Conservation (phyloP, 139 green algal species). For the Chlamydomonas sp. region DNA sequence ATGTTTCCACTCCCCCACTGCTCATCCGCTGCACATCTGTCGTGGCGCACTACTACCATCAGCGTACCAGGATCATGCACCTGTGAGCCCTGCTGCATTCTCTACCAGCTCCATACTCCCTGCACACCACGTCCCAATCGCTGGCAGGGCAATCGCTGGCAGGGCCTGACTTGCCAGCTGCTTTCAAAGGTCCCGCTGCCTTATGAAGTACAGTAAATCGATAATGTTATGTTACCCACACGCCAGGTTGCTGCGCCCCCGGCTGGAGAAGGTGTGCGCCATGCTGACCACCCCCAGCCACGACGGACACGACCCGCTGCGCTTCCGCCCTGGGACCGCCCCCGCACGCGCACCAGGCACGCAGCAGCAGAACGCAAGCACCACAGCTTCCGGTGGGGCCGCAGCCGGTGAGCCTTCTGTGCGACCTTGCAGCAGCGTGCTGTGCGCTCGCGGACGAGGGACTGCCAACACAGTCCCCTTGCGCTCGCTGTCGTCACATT, state of each 20-base stretch:
- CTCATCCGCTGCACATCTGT: neutral
- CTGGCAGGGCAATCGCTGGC: neutral
- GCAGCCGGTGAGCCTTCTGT: neutral
- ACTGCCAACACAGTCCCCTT: neutral
- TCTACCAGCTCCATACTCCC: neutral
- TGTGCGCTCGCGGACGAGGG: neutral
- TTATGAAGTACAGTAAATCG: too few species aligned
- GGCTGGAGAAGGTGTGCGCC: conserved; percentile 11
- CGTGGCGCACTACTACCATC: neutral
- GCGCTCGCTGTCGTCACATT: neutral
- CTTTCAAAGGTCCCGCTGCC: too few species aligned
- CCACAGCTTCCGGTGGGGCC: too few species aligned
- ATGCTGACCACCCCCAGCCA: neutral
- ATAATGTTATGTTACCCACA: too few species aligned
- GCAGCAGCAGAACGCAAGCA: too few species aligned
- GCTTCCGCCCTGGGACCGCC: too few species aligned
- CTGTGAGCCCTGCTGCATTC: neutral
- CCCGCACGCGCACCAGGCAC: too few species aligned
- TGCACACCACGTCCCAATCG: neutral
- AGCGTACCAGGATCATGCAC: neutral
- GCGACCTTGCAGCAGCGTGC: neutral
- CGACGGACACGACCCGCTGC: neutral
- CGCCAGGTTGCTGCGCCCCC: conserved; percentile 4
- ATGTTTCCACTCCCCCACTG: neutral
- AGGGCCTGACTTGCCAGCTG: too few species aligned